Evolutionary conservation across 2,329 filamentous ascomycete genomes (phyloP), one percentile per base, ranked within the genome.

Genomic region (Fusarium brachygibbosum): DNA sequence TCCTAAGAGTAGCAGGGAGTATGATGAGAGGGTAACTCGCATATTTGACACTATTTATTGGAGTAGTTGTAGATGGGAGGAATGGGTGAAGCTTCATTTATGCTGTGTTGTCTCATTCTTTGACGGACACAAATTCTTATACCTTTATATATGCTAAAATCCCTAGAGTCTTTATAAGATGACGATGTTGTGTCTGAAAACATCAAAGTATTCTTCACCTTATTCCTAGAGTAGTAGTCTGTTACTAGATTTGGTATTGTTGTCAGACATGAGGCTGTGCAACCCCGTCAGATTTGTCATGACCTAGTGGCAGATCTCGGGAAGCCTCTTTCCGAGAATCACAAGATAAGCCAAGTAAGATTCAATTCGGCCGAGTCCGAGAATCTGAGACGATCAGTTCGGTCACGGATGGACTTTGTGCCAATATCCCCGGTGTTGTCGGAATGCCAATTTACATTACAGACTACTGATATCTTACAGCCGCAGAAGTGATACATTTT

Each of bases 1-100:
- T 29, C 25, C 25, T 0, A 44, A 10, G 7, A 44, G 10, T 0
- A 42, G 6, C 0, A 42, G 8, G 16, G 8, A 10, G 9, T 7
- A n/a, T 10, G 34, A 6, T n/a, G 34, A 37, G n/a, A n/a, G 9
- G 9, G 17, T 5, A n/a, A 11, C 9, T 17, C 34, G 4, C 34
- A 37, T n/a, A 37, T n/a, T 37, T n/a, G 29, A 29, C 3, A 29
- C 9, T 29, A 29, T 29, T 29, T 10, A 29, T 29, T 29, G 9
- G 11, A 12, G 9, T 28, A 9, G 11, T 29, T 29, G 23, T 25
- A 25, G 23, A 25, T 5, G 23, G 23, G 23, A 25, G 6, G 23
- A 25, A 6, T 25, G 23, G 23, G 4, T 25, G 23, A 25, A 25
- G 23, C 23, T 25, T 25, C 6, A 25, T 25, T 25, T 25, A 5